Conservation (phyloP, 768 basidiomycete genomes). For the Ramaria sp. region DNA sequence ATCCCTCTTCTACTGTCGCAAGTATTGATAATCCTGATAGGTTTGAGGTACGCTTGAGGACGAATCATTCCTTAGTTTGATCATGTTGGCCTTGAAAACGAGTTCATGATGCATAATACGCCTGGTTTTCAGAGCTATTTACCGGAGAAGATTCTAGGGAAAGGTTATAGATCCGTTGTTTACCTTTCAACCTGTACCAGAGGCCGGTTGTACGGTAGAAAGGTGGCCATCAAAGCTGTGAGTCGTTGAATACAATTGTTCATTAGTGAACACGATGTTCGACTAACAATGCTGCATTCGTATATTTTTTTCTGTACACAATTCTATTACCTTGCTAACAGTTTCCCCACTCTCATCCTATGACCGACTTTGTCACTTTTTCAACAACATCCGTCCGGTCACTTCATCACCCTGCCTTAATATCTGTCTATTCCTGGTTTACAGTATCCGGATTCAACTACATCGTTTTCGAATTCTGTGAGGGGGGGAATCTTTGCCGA, state of each 20-base stretch:
- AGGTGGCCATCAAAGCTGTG: conserved; percentile 36
- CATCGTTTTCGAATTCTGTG: conserved; percentile 38
- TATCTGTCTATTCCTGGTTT: conserved; percentile 35
- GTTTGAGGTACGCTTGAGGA: background rate
- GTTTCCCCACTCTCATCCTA: background rate
- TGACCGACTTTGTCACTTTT: background rate
- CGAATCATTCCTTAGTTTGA: too few relatives aligned
- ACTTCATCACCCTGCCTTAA: conserved; percentile 39
- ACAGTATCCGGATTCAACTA: conserved; percentile 21
- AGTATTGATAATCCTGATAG: background rate
- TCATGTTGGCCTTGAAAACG: background rate
- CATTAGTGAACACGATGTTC: too few relatives aligned
- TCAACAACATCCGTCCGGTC: conserved; percentile 13
- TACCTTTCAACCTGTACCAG: conserved; percentile 33
- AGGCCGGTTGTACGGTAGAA: conserved; percentile 33
- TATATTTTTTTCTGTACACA: too few relatives aligned
- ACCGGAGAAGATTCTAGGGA: conserved; percentile 13
- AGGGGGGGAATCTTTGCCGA: conserved; percentile 26
- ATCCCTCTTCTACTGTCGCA: background rate
- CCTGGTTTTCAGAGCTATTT: conserved; percentile 5
- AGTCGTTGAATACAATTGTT: background rate
- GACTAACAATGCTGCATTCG: too few relatives aligned
- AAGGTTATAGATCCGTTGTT: conserved; percentile 19
- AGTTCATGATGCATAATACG: background rate
- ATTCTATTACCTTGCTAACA: background rate